Evolutionary conservation across 139 green algal species (phyloP).

Genomic region (Parachlorella kessleri): DNA sequence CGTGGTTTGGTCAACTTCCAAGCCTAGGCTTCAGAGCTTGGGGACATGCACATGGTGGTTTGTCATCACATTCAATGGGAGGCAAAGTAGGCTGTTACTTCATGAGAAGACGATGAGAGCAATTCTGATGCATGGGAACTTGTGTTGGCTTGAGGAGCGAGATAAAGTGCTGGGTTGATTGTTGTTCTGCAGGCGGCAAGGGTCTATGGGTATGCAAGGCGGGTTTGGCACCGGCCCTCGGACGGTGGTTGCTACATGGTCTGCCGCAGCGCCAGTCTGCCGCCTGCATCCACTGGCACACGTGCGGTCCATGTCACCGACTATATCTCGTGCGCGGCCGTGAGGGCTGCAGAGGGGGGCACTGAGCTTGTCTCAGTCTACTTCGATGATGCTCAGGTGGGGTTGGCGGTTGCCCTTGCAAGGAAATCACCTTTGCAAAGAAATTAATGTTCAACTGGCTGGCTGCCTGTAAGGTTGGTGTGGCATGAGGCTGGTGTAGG

Average conservation of each 20-base stretch:
- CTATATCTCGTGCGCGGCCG: constrained; percentile 51
- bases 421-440: too few relatives aligned
- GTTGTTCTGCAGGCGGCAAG: constrained; percentile 28
- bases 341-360: constrained; percentile 34
- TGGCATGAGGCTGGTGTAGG: not conserved
- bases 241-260: constrained; percentile 67
- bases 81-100: too few relatives aligned
- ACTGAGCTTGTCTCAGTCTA: constrained; percentile 70
- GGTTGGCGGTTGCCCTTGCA: too few relatives aligned
- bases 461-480: not conserved
- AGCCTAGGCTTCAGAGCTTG: too few relatives aligned
- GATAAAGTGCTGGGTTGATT: too few relatives aligned
- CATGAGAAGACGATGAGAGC: too few relatives aligned
- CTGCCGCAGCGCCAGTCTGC: constrained; percentile 3
- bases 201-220: constrained; percentile 69
- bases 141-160: too few relatives aligned
- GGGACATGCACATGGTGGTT: too few relatives aligned
- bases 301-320: constrained; percentile 59
- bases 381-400: constrained; percentile 72
- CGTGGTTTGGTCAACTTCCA: not conserved
- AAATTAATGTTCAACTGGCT: not conserved
- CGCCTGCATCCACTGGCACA: too few relatives aligned
- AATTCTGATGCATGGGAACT: too few relatives aligned
- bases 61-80: too few relatives aligned
- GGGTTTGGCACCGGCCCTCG: constrained; percentile 61